A percentile compares a stretch with the other conserved stretches of the same genome.
Conservation (phyloP, 2,329 filamentous ascomycete species). For the Fusarium sp. region DNA sequence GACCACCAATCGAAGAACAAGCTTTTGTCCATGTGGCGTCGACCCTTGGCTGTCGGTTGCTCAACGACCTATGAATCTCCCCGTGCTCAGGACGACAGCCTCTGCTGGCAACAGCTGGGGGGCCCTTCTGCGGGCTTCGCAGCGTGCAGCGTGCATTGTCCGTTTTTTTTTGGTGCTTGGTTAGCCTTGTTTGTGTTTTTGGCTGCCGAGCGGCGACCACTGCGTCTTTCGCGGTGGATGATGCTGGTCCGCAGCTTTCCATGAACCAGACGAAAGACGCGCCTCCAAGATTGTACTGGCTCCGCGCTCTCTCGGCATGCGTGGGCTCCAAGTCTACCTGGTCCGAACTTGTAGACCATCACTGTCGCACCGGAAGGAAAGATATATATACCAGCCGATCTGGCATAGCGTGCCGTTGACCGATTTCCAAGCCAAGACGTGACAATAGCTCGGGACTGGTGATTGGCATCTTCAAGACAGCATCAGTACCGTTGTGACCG, state of each 20-base stretch:
- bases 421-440: conserved; percentile 19
- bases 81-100: conserved; percentile 6
- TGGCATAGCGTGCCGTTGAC: not conserved
- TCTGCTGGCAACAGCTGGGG: conserved; percentile 18
- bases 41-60: conserved; percentile 39
- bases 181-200: conserved; percentile 28
- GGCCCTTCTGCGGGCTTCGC: conserved; percentile 22
- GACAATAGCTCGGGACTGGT: conserved; percentile 26
- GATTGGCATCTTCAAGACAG: conserved; percentile 37
- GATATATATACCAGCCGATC: conserved; percentile 16
- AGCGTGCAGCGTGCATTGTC: conserved; percentile 33
- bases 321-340: conserved; percentile 27
- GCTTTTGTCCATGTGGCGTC: conserved; percentile 44
- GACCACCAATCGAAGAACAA: conserved; percentile 44
- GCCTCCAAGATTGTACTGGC: conserved; percentile 16
- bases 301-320: conserved; percentile 3
- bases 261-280: conserved; percentile 25
- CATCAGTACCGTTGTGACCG: conserved; percentile 38
- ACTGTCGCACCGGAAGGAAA: conserved; percentile 25
- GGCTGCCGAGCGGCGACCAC: conserved; percentile 23
- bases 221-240: conserved; percentile 27
- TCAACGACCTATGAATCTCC: conserved; percentile 21
- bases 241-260: conserved; percentile 29
- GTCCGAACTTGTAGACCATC: conserved; percentile 5
- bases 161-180: conserved; percentile 34